phyloP scores from a whole-genome alignment of 1,284 basidiomycete genomes.

The Phenoliferia sp. region DNA sequence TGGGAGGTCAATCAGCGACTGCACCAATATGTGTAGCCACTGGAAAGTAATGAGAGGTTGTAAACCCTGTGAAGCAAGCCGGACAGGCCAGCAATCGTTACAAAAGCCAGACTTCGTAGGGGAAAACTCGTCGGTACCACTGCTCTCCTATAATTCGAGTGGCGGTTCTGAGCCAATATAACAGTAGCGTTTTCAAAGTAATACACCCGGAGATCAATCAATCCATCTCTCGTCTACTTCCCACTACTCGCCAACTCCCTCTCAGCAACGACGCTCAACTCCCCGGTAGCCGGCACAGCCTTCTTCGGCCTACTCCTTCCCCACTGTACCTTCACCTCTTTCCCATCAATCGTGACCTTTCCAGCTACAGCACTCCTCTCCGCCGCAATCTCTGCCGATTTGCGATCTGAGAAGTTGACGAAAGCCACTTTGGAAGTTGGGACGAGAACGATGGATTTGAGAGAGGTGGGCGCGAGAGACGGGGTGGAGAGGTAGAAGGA shows the following conservation, averaged over 20 bases:
- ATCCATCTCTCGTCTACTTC: background rate
- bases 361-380: conserved; percentile 65
- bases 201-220: background rate
- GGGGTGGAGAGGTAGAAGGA: conserved; percentile 65
- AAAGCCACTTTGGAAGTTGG: conserved; percentile 88
- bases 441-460: conserved; percentile 83
- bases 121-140: no score
- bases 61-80: no score
- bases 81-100: no score
- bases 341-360: conserved; percentile 77
- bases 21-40: background rate
- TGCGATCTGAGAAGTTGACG: conserved; percentile 81
- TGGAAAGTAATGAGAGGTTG: no score
- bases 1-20: background rate
- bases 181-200: background rate
- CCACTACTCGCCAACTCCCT: conserved; percentile 9
- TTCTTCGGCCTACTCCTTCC: conserved; percentile 51
- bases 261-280: background rate
- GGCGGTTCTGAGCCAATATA: no score
- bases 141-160: no score
- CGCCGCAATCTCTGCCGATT: conserved; percentile 77
- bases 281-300: conserved; percentile 5
- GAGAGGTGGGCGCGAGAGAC: conserved; percentile 58
- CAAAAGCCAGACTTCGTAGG: no score
- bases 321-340: conserved; percentile 76